A percentile compares a stretch with the other conserved stretches of the same genome.
phyloP scores from a whole-genome alignment of 805 yeast species.

The Metschnikowia arizonensis region DNA sequence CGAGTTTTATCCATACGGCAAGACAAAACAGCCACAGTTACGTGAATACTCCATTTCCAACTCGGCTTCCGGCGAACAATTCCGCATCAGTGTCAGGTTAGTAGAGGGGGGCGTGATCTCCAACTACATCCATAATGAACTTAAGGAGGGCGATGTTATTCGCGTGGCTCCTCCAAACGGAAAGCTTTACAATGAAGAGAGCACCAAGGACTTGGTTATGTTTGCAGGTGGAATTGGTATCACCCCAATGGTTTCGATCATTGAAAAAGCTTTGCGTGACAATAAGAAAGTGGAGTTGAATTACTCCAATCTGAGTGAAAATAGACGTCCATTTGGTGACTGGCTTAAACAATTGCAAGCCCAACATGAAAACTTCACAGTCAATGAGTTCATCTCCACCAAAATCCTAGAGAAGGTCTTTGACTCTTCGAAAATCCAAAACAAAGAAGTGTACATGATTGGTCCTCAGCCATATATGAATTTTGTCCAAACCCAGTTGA shows the following conservation, averaged over 20 bases:
- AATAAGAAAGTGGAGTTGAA: constrained; percentile 31
- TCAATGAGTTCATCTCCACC: constrained; percentile 21
- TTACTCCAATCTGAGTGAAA: constrained; percentile 28
- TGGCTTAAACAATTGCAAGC: constrained; percentile 17
- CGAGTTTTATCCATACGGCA: constrained; percentile 34
- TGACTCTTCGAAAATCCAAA: constrained; percentile 15
- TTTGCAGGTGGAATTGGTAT: constrained; percentile 66
- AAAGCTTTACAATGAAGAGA: constrained; percentile 36
- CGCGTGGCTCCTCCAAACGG: constrained; percentile 61
- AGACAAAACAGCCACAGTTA: constrained; percentile 33
- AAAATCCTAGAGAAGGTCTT: constrained; percentile 22
- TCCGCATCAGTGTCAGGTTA: constrained; percentile 56
- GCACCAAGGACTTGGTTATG: constrained; percentile 33
- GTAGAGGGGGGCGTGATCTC: constrained; percentile 47
- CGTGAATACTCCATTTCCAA: constrained; percentile 61
- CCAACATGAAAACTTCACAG: constrained; percentile 15
- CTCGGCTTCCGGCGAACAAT: constrained; percentile 30
- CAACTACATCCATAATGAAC: constrained; percentile 42
- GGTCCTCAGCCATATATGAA: constrained; percentile 36
- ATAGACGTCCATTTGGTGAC: constrained; percentile 23
- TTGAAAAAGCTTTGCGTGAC: constrained; percentile 35
- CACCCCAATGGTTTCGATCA: constrained; percentile 57
- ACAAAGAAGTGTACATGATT: constrained; percentile 27
- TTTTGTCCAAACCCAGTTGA: constrained; percentile 22
- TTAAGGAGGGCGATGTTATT: constrained; percentile 46